These are phyloP conservation scores for Suillus plorans DNA, from an alignment of 768 basidiomycete genomes.

Conservation along the genomic window DNA sequence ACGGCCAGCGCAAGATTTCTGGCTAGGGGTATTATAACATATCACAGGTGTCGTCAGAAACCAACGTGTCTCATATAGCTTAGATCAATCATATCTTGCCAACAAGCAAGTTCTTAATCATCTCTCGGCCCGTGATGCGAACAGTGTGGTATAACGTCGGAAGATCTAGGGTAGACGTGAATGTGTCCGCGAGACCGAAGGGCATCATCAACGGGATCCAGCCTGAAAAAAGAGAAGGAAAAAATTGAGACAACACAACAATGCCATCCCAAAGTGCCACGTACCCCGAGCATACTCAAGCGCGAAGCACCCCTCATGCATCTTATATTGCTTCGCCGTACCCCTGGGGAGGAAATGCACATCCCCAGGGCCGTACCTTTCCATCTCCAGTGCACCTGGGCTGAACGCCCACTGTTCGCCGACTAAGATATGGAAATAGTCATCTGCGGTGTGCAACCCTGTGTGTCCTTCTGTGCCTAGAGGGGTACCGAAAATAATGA, in stretches of 20 bases:
- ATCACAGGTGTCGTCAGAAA: neutral
- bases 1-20: neutral
- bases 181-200: conserved; percentile 83
- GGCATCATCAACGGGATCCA: conserved; percentile 98
- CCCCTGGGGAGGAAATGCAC: conserved; percentile 86
- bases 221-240: conserved; percentile 44
- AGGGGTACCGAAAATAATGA: conserved; percentile 94
- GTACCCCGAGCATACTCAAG: conserved; percentile 91
- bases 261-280: conserved; percentile 19
- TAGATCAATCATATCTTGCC: conserved; percentile 76
- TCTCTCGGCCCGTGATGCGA: conserved; percentile 80
- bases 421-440: conserved; percentile 94
- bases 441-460: conserved; percentile 93
- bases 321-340: conserved; percentile 93
- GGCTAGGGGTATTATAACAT: neutral
- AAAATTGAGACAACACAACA: neutral
- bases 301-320: conserved; percentile 95
- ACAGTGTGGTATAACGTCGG: conserved; percentile 78
- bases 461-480: conserved; percentile 96
- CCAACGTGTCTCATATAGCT: neutral
- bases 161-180: conserved; percentile 89
- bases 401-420: conserved; percentile 95
- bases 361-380: conserved; percentile 80
- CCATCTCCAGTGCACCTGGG: conserved; percentile 80
- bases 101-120: conserved; percentile 72